Evolutionary conservation across 495 filamentous ascomycete species (phyloP), one percentile per base, ranked within the genome.

Genomic region (Glarea lozoyensis): DNA sequence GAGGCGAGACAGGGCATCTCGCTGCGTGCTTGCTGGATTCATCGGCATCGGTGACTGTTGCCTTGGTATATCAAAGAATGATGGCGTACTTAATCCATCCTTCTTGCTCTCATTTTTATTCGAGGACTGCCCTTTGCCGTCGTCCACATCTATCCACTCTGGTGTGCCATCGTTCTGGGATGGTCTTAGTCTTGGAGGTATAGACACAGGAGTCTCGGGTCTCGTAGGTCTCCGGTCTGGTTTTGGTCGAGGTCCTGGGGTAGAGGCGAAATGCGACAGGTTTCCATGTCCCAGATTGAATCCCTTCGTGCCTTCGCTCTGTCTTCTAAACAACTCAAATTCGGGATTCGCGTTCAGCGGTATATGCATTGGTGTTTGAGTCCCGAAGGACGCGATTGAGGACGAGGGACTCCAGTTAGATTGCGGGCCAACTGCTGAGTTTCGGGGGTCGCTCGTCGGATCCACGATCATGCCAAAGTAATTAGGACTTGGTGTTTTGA

Each of bases 381-480:
- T 73, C 15, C 76, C 75, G 25, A 76, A 80, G 3, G 84, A 81
- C 45, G 78, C 78, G 23, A 85, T 66, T 30, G 76, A 78, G 4
- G 83, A 79, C 9, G 77, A 72, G 10, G 81, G 68, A 45, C 81
- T 84, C 80, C 82, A 88, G 62, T 82, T 82, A 49, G 78, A 75
- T 44, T 73, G 75, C 6, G 77, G 68, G 15, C 77, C 63, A 31
- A 69, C 64, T 36, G 67, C 69, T 1, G 82, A 82, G 37, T 77
- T 70, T 40, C 73, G 67, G n/a, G 72, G 60, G 48, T 84, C 79
- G 35, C 53, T 66, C 17, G 61, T 45, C 22, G 73, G 66, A 31
- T 90, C 82, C 40, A 84, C 63, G 21, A 69, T 64, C 36, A 92
- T 69, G 34, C 81, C 82, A 51, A 95, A 95, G 60, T 95, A 94